Evolutionary conservation across 352 stramenopile species (phyloP), one percentile per base, ranked within the genome.

Genomic region (Pythium monospermum): DNA sequence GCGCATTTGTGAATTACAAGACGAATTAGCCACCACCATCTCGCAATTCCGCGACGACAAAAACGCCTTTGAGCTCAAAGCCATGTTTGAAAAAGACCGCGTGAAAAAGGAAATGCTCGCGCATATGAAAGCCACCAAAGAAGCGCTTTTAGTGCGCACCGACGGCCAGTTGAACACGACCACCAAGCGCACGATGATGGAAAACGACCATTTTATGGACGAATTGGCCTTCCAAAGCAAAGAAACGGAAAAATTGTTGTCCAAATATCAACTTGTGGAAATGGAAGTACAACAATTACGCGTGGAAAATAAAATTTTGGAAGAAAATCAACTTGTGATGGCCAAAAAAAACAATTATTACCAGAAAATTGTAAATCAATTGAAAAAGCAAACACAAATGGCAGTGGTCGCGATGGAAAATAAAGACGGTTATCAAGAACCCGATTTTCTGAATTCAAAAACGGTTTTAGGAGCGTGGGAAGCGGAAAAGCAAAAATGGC

Each of bases 181-280:
- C 1, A 91, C 78, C 5, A 83, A 89, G 58, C 75, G 83, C 35
- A 91, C 73, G 22, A 83, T 91, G 65, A 66, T 89, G 47, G 83
- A 94, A 45, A 91, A 89, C 46, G 83, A 83, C 35, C 78, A 89
- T 39, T 76, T 83, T 31, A 80, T 83, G 16, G 69, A 85, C 1
- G 78, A 94, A 41, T 38, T 94, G 2, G 68, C 74, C 19, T 85
- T 81, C 39, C 74, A 86, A 47, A 89, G 76, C 59, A 69, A 71
- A 11, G 77, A 93, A 55, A 83, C 76, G 1, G 83, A 91, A 40
- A 81, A 84, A 47, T 32, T 91, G 6, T 42, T 91, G n/a, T 51
- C 47, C n/a, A 56, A 68, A 11, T 64, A 73, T 16, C 53, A 68
- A 6, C 49, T 42, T 10, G 38, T 87, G 1, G 77, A 91, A 40